A percentile compares a stretch with the other conserved stretches of the same genome.
Conservation (phyloP, 805 yeast genomes). For the Saccharomycopsis capsularis region DNA sequence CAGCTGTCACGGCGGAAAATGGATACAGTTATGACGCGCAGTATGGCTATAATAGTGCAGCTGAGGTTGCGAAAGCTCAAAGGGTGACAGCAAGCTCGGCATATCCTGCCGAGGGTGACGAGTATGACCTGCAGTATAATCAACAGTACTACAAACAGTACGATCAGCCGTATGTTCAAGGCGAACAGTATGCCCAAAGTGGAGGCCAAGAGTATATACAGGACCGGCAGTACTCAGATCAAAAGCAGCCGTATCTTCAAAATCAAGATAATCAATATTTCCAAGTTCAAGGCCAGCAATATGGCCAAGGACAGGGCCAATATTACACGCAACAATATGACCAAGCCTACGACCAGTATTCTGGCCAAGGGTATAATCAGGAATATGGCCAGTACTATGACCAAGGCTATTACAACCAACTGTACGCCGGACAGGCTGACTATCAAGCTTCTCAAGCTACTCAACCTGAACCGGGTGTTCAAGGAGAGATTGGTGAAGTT, state of each 20-base stretch:
- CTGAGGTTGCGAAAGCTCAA: neutral
- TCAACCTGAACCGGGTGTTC: too few relatives aligned
- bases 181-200: neutral
- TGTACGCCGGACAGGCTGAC: neutral
- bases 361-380: neutral
- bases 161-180: neutral
- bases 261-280: neutral
- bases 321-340: neutral
- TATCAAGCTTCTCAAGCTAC: neutral
- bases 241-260: neutral
- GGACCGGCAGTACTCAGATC: neutral
- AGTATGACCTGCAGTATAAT: neutral
- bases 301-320: neutral
- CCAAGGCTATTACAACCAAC: too few relatives aligned
- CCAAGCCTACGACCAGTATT: neutral
- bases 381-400: neutral
- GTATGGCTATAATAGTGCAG: too few relatives aligned
- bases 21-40: too few relatives aligned
- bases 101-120: neutral
- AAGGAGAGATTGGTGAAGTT: too few relatives aligned
- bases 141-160: neutral
- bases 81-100: neutral
- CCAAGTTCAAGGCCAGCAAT: neutral
- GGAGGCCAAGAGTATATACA: neutral
- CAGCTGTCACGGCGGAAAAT: too few relatives aligned